Evolutionary conservation across 345 rosid genomes (phyloP).

Genomic region (Acer yangbiense): DNA sequence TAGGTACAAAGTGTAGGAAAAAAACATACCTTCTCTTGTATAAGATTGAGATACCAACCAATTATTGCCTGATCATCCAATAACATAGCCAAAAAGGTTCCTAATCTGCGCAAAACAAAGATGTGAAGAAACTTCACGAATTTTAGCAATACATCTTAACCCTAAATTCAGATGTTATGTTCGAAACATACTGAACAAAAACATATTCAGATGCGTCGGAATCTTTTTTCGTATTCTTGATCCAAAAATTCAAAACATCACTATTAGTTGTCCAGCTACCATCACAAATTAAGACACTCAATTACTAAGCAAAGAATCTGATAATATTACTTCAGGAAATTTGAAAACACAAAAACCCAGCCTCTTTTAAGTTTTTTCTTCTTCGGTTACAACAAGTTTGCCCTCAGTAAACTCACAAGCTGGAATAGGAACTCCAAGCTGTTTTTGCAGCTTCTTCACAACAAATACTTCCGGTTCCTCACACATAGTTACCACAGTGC

Average conservation of each 20-base stretch:
- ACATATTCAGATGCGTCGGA: not conserved
- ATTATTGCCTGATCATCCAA: not conserved
- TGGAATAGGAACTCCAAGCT: conserved; percentile 67
- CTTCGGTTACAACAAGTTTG: conserved; percentile 57
- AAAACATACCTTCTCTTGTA: not conserved
- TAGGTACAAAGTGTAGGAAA: too few relatives aligned
- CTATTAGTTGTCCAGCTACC: not conserved
- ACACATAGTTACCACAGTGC: conserved; percentile 78
- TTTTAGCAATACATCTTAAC: too few relatives aligned
- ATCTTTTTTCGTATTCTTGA: too few relatives aligned
- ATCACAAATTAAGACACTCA: not conserved
- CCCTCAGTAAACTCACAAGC: conserved; percentile 88
- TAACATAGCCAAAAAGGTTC: not conserved
- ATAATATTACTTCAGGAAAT: not conserved
- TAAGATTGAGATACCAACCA: not conserved
- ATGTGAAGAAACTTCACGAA: too few relatives aligned
- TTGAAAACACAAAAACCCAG: not conserved
- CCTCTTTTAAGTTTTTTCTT: conserved; percentile 34
- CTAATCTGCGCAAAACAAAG: not conserved
- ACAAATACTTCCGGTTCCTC: conserved; percentile 84
- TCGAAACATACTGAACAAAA: not conserved
- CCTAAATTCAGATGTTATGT: too few relatives aligned
- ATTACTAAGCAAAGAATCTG: not conserved
- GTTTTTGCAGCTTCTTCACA: conserved; percentile 87
- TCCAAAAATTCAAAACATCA: not conserved